These are phyloP conservation scores for Trichophyton rubrum DNA, from an alignment of 2,329 filamentous ascomycete species.

Conservation along the genomic window DNA sequence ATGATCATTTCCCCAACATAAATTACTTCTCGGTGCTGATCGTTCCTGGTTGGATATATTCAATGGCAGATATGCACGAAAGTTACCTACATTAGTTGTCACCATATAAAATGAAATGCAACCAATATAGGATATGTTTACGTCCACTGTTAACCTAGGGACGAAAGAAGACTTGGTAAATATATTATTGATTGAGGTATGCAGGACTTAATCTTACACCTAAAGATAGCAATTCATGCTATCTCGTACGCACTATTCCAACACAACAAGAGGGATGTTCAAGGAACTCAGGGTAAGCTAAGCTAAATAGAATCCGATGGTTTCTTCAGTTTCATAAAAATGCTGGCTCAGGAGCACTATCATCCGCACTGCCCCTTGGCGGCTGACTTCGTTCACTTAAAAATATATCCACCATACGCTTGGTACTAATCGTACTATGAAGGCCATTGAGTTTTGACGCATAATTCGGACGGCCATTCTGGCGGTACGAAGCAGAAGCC, in stretches of 20 bases:
- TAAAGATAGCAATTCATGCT: not conserved
- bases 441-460: constrained; percentile 10
- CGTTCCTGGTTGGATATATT: not conserved
- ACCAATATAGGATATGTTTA: no score
- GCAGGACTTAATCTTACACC: not conserved
- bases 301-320: not conserved
- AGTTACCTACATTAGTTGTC: not conserved
- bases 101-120: not conserved
- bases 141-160: no score
- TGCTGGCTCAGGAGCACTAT: constrained; percentile 11
- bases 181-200: not conserved
- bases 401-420: constrained; percentile 17
- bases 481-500: not conserved
- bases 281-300: not conserved
- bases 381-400: constrained; percentile 13
- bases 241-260: not conserved
- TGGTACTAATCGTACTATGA: constrained; percentile 15
- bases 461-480: not conserved
- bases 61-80: not conserved
- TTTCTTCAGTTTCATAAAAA: constrained; percentile 9
- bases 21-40: not conserved
- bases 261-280: not conserved
- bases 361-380: constrained; percentile 8
- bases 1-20: no score
- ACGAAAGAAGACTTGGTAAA: not conserved